Evolutionary conservation across 768 basidiomycete genomes (phyloP).

Genomic region (Panaeolus papilionaceus): DNA sequence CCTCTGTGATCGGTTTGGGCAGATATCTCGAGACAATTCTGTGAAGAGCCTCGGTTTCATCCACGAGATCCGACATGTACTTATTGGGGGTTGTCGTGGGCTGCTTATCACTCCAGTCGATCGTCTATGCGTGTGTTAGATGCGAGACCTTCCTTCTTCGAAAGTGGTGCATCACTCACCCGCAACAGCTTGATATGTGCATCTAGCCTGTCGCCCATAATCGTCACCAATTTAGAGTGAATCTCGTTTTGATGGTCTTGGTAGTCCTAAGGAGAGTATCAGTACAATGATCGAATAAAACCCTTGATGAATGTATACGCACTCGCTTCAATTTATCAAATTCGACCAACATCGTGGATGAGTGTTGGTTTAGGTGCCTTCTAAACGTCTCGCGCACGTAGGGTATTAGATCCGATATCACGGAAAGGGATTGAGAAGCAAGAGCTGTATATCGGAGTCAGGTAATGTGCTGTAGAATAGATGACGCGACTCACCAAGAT

Average conservation of each 20-base stretch:
- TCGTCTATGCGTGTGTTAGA: conserved; percentile 49
- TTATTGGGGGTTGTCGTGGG: conserved; percentile 71
- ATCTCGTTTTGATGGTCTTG: conserved; percentile 99
- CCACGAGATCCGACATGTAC: conserved; percentile 94
- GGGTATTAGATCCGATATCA: conserved; percentile 93
- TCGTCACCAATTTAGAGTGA: conserved; percentile 94
- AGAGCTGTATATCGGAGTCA: conserved; percentile 61
- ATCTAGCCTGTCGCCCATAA: conserved; percentile 94
- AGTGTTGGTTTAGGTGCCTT: conserved; percentile 90
- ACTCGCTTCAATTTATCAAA: conserved; percentile 98
- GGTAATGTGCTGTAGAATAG: not conserved
- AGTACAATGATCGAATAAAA: not conserved
- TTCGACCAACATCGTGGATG: conserved; percentile 96
- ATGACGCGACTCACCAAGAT: conserved; percentile 64
- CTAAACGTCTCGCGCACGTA: conserved; percentile 96
- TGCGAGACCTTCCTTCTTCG: not conserved
- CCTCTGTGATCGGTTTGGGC: conserved; percentile 80
- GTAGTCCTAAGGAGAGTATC: conserved; percentile 68
- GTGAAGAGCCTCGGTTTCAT: conserved; percentile 94
- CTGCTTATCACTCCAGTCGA: conserved; percentile 78
- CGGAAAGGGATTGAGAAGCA: conserved; percentile 94
- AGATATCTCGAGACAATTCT: conserved; percentile 95
- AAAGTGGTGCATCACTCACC: conserved; percentile 42
- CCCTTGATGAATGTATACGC: conserved; percentile 33
- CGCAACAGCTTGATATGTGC: conserved; percentile 86